Evolutionary conservation across 2,329 filamentous ascomycete species (phyloP), one percentile per base, ranked within the genome.

Genomic region (Colletotrichum acutatum): DNA sequence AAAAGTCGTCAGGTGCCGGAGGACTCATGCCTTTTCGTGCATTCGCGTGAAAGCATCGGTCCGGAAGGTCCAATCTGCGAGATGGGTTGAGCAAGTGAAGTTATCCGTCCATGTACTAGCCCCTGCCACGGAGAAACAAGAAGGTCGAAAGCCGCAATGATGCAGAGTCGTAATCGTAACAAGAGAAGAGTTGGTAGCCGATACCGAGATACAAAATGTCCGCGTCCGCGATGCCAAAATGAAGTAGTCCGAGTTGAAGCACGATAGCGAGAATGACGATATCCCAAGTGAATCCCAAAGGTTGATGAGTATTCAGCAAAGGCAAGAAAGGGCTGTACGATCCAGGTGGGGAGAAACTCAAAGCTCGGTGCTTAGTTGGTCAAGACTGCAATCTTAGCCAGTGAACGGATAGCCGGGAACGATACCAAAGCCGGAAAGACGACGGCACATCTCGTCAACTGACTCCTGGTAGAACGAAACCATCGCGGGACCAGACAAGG

Each of bases 361-460:
- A 65, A 26, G 22, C 4, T n/a, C 22, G 32, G 16, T 37, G 2
- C 19, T 5, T 28, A 4, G 16, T 24, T 16, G 26, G 9, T 16
- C 6, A 9, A 64, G 6, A 5, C 5, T 42, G 22, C 24, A 14
- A 19, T 34, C 24, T 34, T 7, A 64, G n/a, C 46, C 7, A n/a
- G 42, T 22, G 42, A 49, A 49, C 16, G 19, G 8, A 22, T 64
- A 64, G 19, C 64, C 64, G 42, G 64, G 28, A 28, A 54, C 30
- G 24, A 65, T 26, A 3, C 61, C 56, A 19, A 54, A 61, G 24
- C 49, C 52, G 46, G 58, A 57, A n/a, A 61, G 28, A 16, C 54
- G 56, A 34, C 14, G 53, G 14, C 37, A 42, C 37, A 68, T 69
- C 65, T 73, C 69, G 5, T 65, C 56, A 12, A 72, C 46, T 16